phyloP scores from a whole-genome alignment of 2,329 filamentous ascomycete species.

The Cadophora luteo-olivacea region DNA sequence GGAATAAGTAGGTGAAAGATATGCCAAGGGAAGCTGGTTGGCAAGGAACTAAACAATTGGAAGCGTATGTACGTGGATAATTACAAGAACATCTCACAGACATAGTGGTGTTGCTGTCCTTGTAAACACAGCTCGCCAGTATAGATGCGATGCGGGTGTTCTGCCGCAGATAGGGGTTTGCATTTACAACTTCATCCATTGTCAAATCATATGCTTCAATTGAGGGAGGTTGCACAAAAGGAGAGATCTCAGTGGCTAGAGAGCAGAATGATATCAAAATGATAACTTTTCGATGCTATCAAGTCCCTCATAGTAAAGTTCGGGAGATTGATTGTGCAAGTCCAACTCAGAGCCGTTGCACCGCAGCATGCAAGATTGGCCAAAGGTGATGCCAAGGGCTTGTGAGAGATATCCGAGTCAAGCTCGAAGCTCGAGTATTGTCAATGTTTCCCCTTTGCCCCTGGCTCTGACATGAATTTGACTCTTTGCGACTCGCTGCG shows the following conservation, averaged over 20 bases:
- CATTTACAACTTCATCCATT: not conserved
- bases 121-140: not conserved
- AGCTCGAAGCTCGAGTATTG: conserved; percentile 1
- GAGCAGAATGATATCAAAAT: conserved; percentile 4
- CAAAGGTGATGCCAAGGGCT: conserved; percentile 13
- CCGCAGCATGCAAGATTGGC: conserved; percentile 14
- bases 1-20: not conserved
- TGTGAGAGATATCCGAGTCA: conserved; percentile 17
- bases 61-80: not conserved
- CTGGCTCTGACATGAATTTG: conserved; percentile 7
- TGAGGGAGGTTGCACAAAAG: conserved; percentile 11
- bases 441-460: not conserved
- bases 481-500: conserved; percentile 3
- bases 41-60: too few species aligned
- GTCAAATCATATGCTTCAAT: conserved; percentile 13
- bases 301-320: conserved; percentile 17
- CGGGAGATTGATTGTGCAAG: conserved; percentile 8
- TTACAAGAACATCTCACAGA: not conserved
- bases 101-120: not conserved
- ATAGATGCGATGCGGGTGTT: not conserved
- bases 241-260: conserved; percentile 13
- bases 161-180: not conserved
- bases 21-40: not conserved
- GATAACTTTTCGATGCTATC: conserved; percentile 9
- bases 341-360: conserved; percentile 11